Base-by-base conservation (phyloP, 208 protist genomes). In the Leishmania tropica region DNA sequence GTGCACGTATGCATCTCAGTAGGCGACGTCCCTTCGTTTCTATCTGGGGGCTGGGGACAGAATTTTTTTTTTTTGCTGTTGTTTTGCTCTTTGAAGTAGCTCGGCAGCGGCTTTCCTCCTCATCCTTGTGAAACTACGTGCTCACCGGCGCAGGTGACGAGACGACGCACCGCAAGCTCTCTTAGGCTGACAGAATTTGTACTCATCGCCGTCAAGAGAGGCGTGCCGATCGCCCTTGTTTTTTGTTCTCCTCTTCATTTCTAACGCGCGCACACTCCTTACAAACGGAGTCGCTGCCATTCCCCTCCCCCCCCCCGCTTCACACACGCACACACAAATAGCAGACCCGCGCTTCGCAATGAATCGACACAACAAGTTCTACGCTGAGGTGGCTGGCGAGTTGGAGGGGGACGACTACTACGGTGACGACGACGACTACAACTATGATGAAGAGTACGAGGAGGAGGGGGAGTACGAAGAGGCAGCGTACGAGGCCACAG, bases 351-450 rank as follows among this genome's bases (percentile, higher is more conserved):
- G 47, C 73, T 45, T 21, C 19, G 19, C 21, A 21, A 96, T 96
- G 92, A 97, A 96, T 80, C 89, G 92, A 21, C 92, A 96, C 81
- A 88, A 84, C 78, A 94, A 93, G 70, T 96, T 96, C 73, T 96
- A 96, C 81, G 86, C 83, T 40, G 87, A 88, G 76, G 83, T 96
- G 70, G 85, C 84, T 15, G 77, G 80, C 24, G 79, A 81, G 45
- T 58, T 91, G 40, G 87, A 96, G 37, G 91, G 93, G 0, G 91
- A 93, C 1, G 84, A 93, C 72, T 86, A 93, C 78, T 28, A 92
- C 80, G 76, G 93, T 21, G 48, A 92, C 2, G 78, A 92, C 1
- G 78, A 90, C 47, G 65, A 93, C 53, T 81, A 94, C 65, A 81
- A 93, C 54, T 78, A 95, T 40, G 84, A 95, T n/a, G 88, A 95